Evolutionary conservation across 176 grass and related monocot species (phyloP).

Genomic region (Lolium multiflorum): DNA sequence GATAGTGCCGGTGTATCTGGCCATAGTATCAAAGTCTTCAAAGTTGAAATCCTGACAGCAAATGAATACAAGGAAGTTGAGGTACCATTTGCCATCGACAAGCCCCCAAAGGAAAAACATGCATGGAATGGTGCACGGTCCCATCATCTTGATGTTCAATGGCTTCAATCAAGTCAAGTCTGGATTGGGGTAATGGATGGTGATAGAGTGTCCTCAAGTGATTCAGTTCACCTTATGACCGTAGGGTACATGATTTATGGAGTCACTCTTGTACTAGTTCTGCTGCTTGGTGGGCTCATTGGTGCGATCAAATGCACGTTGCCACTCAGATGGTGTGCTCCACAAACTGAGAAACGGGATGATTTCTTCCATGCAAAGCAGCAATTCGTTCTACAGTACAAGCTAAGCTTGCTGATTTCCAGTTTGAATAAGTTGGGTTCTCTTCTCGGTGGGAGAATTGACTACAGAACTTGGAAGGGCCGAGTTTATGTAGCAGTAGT

Average conservation of each 20-base stretch:
- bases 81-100: constrained; percentile 66
- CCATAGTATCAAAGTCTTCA: constrained; percentile 56
- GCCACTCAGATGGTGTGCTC: constrained; percentile 60
- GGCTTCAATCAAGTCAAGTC: constrained; percentile 58
- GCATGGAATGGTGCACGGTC: constrained; percentile 84
- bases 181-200: constrained; percentile 96
- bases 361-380: constrained; percentile 38
- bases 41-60: constrained; percentile 69
- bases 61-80: constrained; percentile 73
- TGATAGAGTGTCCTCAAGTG: constrained; percentile 68
- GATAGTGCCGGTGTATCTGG: constrained; percentile 49
- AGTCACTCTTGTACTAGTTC: constrained; percentile 51
- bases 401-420: constrained; percentile 50
- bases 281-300: constrained; percentile 62
- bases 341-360: constrained; percentile 61
- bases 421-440: constrained; percentile 53
- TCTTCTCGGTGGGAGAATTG: constrained; percentile 64
- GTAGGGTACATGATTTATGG: constrained; percentile 71
- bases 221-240: constrained; percentile 47
- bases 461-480: constrained; percentile 57
- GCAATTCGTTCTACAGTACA: constrained; percentile 47
- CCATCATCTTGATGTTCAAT: constrained; percentile 88
- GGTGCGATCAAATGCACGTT: constrained; percentile 68
- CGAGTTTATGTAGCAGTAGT: constrained; percentile 39
- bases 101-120: constrained; percentile 60